Evolutionary conservation across 208 protist genomes (phyloP).

Genomic region (Acanthamoeba triangularis): DNA sequence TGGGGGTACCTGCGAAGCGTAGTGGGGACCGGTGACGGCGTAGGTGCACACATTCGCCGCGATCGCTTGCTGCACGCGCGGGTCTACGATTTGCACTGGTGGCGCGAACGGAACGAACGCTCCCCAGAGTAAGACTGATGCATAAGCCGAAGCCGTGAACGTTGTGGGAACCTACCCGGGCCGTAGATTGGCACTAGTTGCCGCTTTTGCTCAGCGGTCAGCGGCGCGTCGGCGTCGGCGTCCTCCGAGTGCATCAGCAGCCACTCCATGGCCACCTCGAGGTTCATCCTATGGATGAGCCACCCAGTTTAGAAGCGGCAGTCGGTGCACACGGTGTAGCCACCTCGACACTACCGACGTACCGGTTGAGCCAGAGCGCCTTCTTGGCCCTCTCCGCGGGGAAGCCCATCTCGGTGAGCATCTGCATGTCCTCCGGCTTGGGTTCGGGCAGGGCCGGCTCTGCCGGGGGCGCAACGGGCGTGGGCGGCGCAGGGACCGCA

Average conservation of each 20-base stretch:
- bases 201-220: conserved; percentile 39
- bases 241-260: conserved; percentile 18
- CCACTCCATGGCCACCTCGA: conserved; percentile 52
- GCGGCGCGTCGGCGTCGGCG: conserved; percentile 24
- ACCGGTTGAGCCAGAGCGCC: conserved; percentile 20
- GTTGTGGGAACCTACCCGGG: neutral
- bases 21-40: conserved; percentile 28
- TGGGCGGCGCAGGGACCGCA: neutral
- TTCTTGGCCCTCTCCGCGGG: conserved; percentile 39
- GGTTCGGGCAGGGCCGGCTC: conserved; percentile 20
- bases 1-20: neutral
- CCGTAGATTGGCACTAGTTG: neutral
- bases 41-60: conserved; percentile 56
- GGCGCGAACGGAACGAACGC: neutral
- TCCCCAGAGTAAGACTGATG: neutral
- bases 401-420: conserved; percentile 55
- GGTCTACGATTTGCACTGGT: neutral
- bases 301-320: neutral
- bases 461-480: neutral
- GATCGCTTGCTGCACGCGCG: neutral
- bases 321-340: neutral
- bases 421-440: conserved; percentile 9
- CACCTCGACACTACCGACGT: neutral
- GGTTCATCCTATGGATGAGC: neutral
- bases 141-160: neutral